Evolutionary conservation across 208 protist genomes (phyloP).

Genomic region (Trypanosoma congolense): DNA sequence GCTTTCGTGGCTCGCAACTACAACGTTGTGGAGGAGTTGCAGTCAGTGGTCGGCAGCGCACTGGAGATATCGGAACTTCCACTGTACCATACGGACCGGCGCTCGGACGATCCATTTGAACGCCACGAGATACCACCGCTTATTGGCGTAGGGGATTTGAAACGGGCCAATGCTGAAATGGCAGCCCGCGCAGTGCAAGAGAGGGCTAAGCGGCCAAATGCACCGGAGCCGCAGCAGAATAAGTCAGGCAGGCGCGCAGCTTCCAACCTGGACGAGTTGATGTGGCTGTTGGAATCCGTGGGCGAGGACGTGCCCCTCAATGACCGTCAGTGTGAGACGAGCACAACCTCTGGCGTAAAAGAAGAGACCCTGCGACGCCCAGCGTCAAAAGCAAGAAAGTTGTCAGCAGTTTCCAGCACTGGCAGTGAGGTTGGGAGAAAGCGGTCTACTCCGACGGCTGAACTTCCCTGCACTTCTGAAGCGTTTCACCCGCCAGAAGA

Average conservation of each 20-base stretch:
- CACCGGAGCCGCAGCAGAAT: no score
- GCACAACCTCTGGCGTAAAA: neutral
- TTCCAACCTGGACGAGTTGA: constrained; percentile 19
- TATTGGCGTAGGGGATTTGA: constrained; percentile 13
- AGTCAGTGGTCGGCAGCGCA: constrained; percentile 7
- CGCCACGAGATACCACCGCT: constrained; percentile 8
- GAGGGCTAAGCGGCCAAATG: constrained; percentile 1
- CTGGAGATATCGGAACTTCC: constrained; percentile 14
- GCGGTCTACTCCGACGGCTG: no score
- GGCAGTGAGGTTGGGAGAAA: no score
- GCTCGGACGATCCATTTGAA: neutral
- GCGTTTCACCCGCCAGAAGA: neutral
- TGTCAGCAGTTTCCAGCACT: no score
- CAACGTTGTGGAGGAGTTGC: constrained; percentile 52
- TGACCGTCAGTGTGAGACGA: neutral
- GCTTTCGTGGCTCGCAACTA: constrained; percentile 68
- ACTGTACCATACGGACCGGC: neutral
- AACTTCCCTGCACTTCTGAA: no score
- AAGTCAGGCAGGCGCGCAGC: constrained; percentile 1
- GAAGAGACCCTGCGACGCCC: no score
- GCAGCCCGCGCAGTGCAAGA: constrained; percentile 1
- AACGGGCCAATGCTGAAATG: constrained; percentile 8
- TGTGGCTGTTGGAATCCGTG: constrained; percentile 25
- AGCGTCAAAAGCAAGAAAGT: no score
- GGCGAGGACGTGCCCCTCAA: neutral